These are phyloP conservation scores for Pholiota microspora DNA, from an alignment of 768 basidiomycete genomes.

Conservation along the genomic window DNA sequence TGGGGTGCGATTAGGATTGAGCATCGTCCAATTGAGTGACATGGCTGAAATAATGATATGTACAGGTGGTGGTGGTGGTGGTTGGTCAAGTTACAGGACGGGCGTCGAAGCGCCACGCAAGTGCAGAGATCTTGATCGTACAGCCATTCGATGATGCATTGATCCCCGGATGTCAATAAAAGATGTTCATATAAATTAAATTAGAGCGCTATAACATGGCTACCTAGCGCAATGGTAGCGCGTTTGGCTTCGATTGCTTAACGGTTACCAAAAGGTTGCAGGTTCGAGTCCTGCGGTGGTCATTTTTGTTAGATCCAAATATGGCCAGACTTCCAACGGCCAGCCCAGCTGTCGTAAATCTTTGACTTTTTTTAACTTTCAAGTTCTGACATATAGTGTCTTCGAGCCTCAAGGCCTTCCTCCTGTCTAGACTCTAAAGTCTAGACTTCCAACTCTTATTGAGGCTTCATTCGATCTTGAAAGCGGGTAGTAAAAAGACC, in stretches of 20 bases:
- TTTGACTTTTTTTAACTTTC: neutral
- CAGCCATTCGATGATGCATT: neutral
- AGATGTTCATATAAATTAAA: too few relatives aligned
- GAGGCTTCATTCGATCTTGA: too few relatives aligned
- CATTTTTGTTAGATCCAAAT: conserved; percentile 33
- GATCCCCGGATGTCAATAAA: too few relatives aligned
- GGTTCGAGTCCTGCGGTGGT: conserved; percentile 96
- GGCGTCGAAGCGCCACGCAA: conserved; percentile 3
- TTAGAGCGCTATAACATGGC: too few relatives aligned
- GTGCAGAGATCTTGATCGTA: neutral
- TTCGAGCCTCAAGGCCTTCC: too few relatives aligned
- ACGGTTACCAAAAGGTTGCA: conserved; percentile 88
- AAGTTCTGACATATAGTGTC: neutral
- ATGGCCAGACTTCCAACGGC: too few relatives aligned
- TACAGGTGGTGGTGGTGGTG: conserved; percentile 10
- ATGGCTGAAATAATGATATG: conserved; percentile 38
- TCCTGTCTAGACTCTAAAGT: too few relatives aligned
- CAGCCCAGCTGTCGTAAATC: neutral
- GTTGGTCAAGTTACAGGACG: neutral
- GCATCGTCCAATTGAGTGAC: conserved; percentile 81
- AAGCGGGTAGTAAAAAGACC: too few relatives aligned
- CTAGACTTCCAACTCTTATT: too few relatives aligned
- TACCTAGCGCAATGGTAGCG: conserved; percentile 94
- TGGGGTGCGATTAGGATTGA: conserved; percentile 54
- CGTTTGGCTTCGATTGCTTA: conserved; percentile 87